Percentiles rank a stretch among this genome's conserved stretches.
Evolutionary conservation across 345 rosid genomes (phyloP).

Genomic region (Salix dunnii): DNA sequence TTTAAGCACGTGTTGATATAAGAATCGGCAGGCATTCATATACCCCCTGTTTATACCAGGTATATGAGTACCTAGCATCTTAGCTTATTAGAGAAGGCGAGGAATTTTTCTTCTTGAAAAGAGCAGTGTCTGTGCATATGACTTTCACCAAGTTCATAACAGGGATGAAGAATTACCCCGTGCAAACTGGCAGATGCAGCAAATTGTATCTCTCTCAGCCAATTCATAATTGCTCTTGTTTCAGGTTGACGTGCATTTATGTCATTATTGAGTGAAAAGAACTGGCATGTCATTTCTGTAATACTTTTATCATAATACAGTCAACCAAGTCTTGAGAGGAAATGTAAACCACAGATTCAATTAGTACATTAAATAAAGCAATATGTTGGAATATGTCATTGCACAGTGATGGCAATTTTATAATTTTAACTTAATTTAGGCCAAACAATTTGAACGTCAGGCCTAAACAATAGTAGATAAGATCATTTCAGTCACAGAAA

Average conservation of each 20-base stretch:
- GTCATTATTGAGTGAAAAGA: conserved; percentile 66
- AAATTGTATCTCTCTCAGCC: conserved; percentile 71
- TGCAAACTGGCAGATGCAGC: conserved; percentile 90
- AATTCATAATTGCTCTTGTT: conserved; percentile 76
- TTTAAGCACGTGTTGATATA: background rate
- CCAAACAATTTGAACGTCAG: background rate
- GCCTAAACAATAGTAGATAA: background rate
- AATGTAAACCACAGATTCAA: background rate
- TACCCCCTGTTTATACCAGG: background rate
- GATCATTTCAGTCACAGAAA: background rate
- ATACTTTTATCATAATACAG: conserved; percentile 16
- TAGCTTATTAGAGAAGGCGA: background rate
- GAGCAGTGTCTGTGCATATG: background rate
- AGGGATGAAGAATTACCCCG: conserved; percentile 54
- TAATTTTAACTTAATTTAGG: background rate
- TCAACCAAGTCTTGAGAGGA: background rate
- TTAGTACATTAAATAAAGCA: background rate
- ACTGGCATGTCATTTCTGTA: conserved; percentile 42
- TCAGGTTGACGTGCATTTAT: conserved; percentile 71
- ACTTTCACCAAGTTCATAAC: conserved; percentile 6
- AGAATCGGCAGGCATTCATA: background rate
- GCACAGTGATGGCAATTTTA: background rate
- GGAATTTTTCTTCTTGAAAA: background rate
- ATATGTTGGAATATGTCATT: background rate
- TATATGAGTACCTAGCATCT: background rate